Evolutionary conservation across 2,329 filamentous ascomycete species (phyloP).

Genomic region (Fusarium globosum): DNA sequence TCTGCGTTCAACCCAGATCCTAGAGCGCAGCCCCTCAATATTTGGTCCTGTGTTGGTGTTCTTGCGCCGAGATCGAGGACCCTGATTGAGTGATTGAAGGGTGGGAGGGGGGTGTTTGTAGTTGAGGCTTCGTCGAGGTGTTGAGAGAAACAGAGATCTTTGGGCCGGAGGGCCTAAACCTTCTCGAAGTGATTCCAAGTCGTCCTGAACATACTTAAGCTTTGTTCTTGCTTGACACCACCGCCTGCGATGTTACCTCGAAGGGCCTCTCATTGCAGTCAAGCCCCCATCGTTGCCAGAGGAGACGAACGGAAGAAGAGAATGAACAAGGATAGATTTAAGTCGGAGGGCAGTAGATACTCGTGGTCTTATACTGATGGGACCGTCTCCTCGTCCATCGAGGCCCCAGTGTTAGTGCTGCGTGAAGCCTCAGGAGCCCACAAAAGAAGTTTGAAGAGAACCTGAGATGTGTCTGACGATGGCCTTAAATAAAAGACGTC

Average conservation of each 20-base stretch:
- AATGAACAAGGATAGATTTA: not conserved
- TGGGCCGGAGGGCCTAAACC: not conserved
- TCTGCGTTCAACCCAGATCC: not conserved
- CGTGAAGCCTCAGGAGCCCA: not conserved
- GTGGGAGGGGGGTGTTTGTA: not conserved
- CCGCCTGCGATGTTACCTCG: not conserved
- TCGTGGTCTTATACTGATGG: not conserved
- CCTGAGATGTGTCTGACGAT: not conserved
- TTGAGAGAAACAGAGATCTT: not conserved
- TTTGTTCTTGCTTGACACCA: no score
- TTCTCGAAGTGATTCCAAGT: not conserved
- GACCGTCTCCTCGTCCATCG: no score
- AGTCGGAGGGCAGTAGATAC: rapidly evolving
- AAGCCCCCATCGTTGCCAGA: not conserved
- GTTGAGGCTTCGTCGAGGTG: not conserved
- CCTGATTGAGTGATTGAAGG: not conserved
- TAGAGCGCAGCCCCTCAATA: not conserved
- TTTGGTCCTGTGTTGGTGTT: not conserved
- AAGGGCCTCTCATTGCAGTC: not conserved
- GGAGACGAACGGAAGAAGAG: not conserved
- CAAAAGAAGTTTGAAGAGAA: not conserved
- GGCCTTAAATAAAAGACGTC: not conserved
- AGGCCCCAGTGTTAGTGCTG: not conserved
- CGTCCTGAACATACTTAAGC: no score
- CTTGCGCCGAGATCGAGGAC: not conserved